phyloP scores from a whole-genome alignment of 2,329 filamentous ascomycete species.

The Fusarium compactum region DNA sequence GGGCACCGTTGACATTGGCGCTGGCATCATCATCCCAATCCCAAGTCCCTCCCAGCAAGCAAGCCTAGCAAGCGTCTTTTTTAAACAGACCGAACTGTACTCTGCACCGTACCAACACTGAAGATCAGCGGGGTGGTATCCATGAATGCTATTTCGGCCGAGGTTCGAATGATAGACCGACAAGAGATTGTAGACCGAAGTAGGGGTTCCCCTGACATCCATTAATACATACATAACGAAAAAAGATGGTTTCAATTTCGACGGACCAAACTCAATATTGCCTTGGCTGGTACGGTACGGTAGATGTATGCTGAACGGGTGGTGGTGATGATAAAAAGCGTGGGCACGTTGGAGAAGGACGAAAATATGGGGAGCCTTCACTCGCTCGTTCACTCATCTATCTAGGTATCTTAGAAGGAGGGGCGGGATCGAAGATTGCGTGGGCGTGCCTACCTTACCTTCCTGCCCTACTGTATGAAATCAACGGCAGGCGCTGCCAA shows the following conservation, averaged over 20 bases:
- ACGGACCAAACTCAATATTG: constrained; percentile 5
- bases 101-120: constrained; percentile 27
- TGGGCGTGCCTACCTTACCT: constrained; percentile 15
- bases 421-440: constrained; percentile 42
- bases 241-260: constrained; percentile 5
- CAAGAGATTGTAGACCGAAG: constrained; percentile 5
- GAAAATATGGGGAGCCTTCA: constrained; percentile 41
- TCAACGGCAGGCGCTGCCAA: constrained; percentile 19
- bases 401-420: constrained; percentile 28
- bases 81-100: constrained; percentile 10
- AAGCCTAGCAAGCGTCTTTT: constrained; percentile 32
- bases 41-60: constrained; percentile 1
- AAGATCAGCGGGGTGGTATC: constrained; percentile 45
- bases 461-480: constrained; percentile 19
- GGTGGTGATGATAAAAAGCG: constrained; percentile 27
- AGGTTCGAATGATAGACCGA: constrained; percentile 30
- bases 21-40: constrained; percentile 42
- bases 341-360: constrained; percentile 39
- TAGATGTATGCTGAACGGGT: not conserved
- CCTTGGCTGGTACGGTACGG: not conserved
- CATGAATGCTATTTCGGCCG: constrained; percentile 41
- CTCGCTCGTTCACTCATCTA: not conserved
- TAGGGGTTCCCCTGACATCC: constrained; percentile 31
- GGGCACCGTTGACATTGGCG: constrained; percentile 36
- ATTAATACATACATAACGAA: not conserved